Conservation (phyloP, 768 basidiomycete species). For the Lactifluus subvellereus region DNA sequence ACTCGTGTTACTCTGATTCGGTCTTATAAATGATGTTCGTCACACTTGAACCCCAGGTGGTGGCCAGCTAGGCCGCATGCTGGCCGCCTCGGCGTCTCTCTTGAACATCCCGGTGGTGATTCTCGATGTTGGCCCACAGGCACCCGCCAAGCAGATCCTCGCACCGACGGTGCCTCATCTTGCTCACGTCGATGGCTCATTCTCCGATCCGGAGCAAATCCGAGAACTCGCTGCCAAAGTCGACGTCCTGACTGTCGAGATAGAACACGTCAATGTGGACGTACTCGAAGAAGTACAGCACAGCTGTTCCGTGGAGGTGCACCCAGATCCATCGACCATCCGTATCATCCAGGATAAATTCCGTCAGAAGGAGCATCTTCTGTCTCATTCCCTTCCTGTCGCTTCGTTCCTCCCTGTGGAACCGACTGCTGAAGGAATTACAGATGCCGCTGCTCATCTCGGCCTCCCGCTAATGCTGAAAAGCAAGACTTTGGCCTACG, state of each 20-base stretch:
- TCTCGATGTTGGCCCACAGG: slow-evolving; percentile 73
- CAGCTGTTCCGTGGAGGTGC: slow-evolving; percentile 35
- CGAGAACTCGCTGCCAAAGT: slow-evolving; percentile 70
- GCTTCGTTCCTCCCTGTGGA: slow-evolving; percentile 59
- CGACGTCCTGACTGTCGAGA: slow-evolving; percentile 90
- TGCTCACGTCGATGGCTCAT: slow-evolving; percentile 82
- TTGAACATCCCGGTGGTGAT: slow-evolving; percentile 79
- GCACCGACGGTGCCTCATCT: slow-evolving; percentile 44
- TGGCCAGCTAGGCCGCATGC: slow-evolving; percentile 96
- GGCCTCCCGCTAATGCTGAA: slow-evolving; percentile 95
- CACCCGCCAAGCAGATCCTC: slow-evolving; percentile 87
- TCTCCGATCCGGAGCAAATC: slow-evolving; percentile 75
- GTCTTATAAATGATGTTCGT: not conserved
- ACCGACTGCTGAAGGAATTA: slow-evolving; percentile 45
- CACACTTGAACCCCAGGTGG: slow-evolving; percentile 54
- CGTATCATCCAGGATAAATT: slow-evolving; percentile 77
- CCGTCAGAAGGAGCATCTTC: slow-evolving; percentile 57
- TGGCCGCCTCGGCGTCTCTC: slow-evolving; percentile 82
- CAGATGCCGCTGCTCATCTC: slow-evolving; percentile 47
- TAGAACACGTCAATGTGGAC: slow-evolving; percentile 86
- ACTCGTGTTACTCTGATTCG: not conserved
- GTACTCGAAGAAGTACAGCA: slow-evolving; percentile 60
- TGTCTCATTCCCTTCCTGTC: slow-evolving; percentile 44
- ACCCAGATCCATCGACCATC: slow-evolving; percentile 80
- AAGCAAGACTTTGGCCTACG: slow-evolving; percentile 91